Conservation (phyloP, 75 land plant genomes). For the Sequoia sempervirens region DNA sequence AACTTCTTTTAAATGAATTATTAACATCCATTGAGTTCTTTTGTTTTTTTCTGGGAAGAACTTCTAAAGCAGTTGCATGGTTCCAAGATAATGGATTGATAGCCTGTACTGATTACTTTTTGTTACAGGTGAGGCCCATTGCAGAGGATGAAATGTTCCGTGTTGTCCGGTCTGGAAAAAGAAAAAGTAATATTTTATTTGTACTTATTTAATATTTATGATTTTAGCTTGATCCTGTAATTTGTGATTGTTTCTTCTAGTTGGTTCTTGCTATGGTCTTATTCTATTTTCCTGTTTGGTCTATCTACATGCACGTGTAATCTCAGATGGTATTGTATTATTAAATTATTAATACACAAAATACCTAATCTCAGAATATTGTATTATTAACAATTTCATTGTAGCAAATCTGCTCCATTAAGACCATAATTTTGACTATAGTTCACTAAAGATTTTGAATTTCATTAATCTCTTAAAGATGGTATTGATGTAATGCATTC, state of each 20-base stretch:
- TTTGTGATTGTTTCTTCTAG: neutral
- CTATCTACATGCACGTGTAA: neutral
- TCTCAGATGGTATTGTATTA: neutral
- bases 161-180: constrained; percentile 85
- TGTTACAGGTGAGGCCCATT: constrained; percentile 85
- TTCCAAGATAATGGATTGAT: neutral
- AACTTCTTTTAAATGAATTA: neutral
- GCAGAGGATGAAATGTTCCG: constrained; percentile 99
- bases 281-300: neutral
- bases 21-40: neutral
- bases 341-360: neutral
- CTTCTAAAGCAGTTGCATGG: neutral
- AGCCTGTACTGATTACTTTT: neutral
- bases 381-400: neutral
- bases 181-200: constrained; percentile 71
- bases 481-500: neutral
- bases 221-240: constrained; percentile 1
- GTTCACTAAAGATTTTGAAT: neutral
- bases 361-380: neutral
- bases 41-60: neutral
- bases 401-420: neutral
- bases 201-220: constrained; percentile 6
- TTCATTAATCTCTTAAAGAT: neutral
- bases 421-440: neutral
- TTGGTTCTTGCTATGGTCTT: neutral